Evolutionary conservation across 805 yeast species (phyloP).

Genomic region (Soucietia sequanensis): DNA sequence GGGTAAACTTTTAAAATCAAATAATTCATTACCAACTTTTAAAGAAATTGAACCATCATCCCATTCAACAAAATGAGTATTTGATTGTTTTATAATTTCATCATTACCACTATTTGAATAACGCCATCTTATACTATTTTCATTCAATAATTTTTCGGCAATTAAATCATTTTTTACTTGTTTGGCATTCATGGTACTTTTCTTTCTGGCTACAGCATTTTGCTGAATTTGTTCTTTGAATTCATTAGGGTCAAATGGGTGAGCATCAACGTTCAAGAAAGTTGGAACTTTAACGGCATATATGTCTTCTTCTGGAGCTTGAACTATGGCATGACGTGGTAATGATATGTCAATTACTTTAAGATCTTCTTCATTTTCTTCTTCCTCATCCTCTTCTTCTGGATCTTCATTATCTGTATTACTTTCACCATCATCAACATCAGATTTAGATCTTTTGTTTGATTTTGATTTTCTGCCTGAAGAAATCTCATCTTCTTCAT

Average conservation of each 20-base stretch:
- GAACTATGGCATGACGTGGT: slow-evolving; percentile 51
- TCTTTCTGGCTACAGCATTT: slow-evolving; percentile 30
- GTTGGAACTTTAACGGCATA: slow-evolving; percentile 72
- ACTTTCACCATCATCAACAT: slow-evolving; percentile 4
- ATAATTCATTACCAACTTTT: slow-evolving; percentile 83
- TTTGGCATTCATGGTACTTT: slow-evolving; percentile 31
- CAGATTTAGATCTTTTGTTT: slow-evolving; percentile 21
- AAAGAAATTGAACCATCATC: slow-evolving; percentile 86
- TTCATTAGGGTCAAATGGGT: slow-evolving; percentile 77
- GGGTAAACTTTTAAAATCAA: slow-evolving; percentile 69
- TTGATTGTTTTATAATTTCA: slow-evolving; percentile 79
- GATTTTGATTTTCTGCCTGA: slow-evolving; percentile 10
- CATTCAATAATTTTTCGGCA: slow-evolving; percentile 67
- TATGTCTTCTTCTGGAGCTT: slow-evolving; percentile 33
- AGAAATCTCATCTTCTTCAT: slow-evolving; percentile 35
- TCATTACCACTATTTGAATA: slow-evolving; percentile 72
- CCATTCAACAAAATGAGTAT: slow-evolving; percentile 91
- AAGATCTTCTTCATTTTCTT: slow-evolving; percentile 30
- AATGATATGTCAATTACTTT: slow-evolving; percentile 36
- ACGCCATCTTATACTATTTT: slow-evolving; percentile 93
- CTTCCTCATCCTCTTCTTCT: slow-evolving; percentile 33
- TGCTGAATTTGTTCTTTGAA: slow-evolving; percentile 51
- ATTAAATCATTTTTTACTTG: slow-evolving; percentile 47
- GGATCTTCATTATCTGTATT: slow-evolving; percentile 17
- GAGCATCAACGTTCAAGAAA: slow-evolving; percentile 77